Evolutionary conservation across 805 yeast species (phyloP).

Genomic region (Debaryomyces tyrocola): DNA sequence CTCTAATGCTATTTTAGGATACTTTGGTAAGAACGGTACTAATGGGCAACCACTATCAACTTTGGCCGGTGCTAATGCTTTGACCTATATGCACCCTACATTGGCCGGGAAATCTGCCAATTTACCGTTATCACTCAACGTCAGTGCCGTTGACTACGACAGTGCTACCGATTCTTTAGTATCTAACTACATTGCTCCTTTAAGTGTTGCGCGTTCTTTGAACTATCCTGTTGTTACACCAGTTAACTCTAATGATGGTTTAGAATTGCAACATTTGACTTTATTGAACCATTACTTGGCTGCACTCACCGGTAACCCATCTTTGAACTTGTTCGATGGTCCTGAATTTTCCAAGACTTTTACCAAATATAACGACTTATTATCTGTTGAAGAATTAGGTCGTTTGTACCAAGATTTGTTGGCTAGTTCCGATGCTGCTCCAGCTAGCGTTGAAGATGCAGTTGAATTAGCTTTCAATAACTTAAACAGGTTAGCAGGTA

Average conservation of each 20-base stretch:
- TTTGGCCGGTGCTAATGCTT: constrained; percentile 65
- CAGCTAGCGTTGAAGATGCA: constrained; percentile 33
- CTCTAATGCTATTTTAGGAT: constrained; percentile 76
- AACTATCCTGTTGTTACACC: constrained; percentile 73
- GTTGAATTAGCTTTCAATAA: constrained; percentile 47
- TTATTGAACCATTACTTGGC: constrained; percentile 66
- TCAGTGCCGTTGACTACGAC: constrained; percentile 77
- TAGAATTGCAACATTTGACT: constrained; percentile 68
- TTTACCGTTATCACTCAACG: constrained; percentile 66
- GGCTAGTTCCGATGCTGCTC: constrained; percentile 18
- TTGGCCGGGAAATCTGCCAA: constrained; percentile 38
- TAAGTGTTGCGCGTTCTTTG: constrained; percentile 61
- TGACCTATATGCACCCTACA: constrained; percentile 66
- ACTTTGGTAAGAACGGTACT: constrained; percentile 38
- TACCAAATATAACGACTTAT: constrained; percentile 45
- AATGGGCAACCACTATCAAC: constrained; percentile 42
- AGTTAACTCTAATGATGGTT: constrained; percentile 41
- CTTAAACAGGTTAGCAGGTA: constrained; percentile 55
- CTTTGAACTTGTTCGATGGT: constrained; percentile 81
- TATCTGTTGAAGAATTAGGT: constrained; percentile 44
- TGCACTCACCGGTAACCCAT: constrained; percentile 47
- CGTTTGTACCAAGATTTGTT: constrained; percentile 38
- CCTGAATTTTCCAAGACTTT: constrained; percentile 56
- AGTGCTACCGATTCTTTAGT: constrained; percentile 49
- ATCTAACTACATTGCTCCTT: constrained; percentile 63